Conservation (phyloP, 179 eudicot species). For the Nepenthes alata region DNA sequence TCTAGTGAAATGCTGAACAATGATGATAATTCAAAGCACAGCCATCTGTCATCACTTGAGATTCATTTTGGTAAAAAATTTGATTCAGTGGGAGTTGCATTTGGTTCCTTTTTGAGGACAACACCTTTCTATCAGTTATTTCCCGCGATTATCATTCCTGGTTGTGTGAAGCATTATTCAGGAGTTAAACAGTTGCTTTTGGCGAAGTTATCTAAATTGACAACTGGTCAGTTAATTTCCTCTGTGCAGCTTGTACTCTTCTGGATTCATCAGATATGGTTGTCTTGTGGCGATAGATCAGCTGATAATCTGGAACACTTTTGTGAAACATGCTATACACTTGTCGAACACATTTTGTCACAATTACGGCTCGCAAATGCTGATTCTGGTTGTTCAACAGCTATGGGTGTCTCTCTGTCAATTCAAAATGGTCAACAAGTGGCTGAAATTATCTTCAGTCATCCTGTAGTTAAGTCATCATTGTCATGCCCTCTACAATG, state of each 20-base stretch:
- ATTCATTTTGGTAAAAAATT: conserved; percentile 6
- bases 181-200: conserved; percentile 42
- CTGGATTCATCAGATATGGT: conserved; percentile 51
- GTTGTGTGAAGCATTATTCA: conserved; percentile 18
- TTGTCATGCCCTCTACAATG: conserved; percentile 36
- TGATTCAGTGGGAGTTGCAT: conserved; percentile 26
- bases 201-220: conserved; percentile 38
- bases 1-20: neutral
- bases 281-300: conserved; percentile 30
- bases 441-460: conserved; percentile 44
- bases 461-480: conserved; percentile 50
- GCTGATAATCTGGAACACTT: conserved; percentile 28
- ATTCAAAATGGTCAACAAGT: conserved; percentile 31
- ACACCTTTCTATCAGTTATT: conserved; percentile 63
- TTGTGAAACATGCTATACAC: conserved; percentile 36
- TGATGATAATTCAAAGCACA: neutral
- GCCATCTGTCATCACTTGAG: conserved; percentile 2
- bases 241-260: conserved; percentile 56
- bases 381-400: conserved; percentile 18
- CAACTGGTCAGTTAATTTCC: conserved; percentile 36
- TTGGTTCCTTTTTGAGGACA: conserved; percentile 41
- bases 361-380: conserved; percentile 19
- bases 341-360: conserved; percentile 35
- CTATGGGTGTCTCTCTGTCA: conserved; percentile 10
- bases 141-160: conserved; percentile 40